Evolutionary conservation across 2,329 filamentous ascomycete genomes (phyloP), one percentile per base, ranked within the genome.

Genomic region (Fusarium torreyae): DNA sequence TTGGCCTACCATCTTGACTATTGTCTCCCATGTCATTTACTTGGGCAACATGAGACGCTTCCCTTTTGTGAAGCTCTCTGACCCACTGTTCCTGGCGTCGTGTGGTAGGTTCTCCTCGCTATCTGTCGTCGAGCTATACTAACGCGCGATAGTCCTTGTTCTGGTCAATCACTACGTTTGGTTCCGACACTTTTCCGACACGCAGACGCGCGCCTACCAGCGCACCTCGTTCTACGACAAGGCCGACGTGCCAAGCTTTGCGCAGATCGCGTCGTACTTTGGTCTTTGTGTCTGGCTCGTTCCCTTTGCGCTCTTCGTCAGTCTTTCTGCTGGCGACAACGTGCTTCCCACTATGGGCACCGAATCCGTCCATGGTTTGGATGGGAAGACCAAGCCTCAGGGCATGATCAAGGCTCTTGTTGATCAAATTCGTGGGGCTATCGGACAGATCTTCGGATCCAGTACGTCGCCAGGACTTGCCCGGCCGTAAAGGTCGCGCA

Each of bases 211-310:
- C 55, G 83, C 89, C 5, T 89, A 90, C 80, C 81, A 86, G 57
- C 84, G 87, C 74, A 83, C 86, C 5, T 87, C 88, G 55, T 86
- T 88, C 77, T 91, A 92, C 77, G 88, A 93, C 69, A 83, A 85
- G 60, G 82, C 84, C 57, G 81, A 89, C 53, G 77, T 94, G 44
- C 96, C 96, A 0, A 91, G 88, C 38, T 99, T 99, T 79, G 94
- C 93, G 18, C 94, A 98, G 82, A 96, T 98, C 44, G 94, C 96
- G 0, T 95, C 93, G 0, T 99, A 96, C 81, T 99, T 99, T 77
- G 96, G 96, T 1, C 84, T 99, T 3, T 97, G 94, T 75, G 94
- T 99, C 1, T 99, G 96, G 96, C 86, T 99, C 2, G 93, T 98
- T 1, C 96, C 96, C 0, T 99, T 99, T 77, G 90, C 94, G 17